phyloP scores from a whole-genome alignment of 192 early-diverging fungal species.

The Coemansia aciculifera region DNA sequence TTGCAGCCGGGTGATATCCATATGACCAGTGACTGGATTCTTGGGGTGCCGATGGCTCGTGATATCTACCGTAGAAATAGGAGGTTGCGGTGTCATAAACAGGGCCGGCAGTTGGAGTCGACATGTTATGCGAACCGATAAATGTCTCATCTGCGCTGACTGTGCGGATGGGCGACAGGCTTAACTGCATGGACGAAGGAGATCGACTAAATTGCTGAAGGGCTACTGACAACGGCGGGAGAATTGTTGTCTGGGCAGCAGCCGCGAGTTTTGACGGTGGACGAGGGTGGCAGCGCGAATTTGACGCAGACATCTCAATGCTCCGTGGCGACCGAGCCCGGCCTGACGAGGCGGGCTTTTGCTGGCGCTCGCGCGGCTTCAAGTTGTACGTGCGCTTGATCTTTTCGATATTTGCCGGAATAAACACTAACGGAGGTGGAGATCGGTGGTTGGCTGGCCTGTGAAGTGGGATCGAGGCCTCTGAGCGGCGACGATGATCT shows the following conservation, averaged over 20 bases:
- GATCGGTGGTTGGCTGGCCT: background rate
- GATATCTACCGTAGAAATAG: background rate
- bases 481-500: background rate
- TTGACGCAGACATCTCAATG: background rate
- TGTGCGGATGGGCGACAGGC: background rate
- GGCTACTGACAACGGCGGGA: background rate
- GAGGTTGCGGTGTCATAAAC: background rate
- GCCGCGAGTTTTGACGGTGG: background rate
- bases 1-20: background rate
- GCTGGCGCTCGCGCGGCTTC: slow-evolving; percentile 14
- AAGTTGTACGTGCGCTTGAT: slow-evolving; percentile 14
- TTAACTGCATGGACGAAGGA: background rate
- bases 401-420: slow-evolving; percentile 23
- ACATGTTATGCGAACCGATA: background rate
- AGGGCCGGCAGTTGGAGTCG: background rate
- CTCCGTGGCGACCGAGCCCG: background rate
- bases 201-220: background rate
- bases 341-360: background rate
- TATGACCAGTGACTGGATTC: background rate
- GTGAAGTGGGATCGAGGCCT: background rate
- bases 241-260: background rate
- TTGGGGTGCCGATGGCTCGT: background rate
- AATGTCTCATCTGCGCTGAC: background rate
- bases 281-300: background rate
- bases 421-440: slow-evolving; percentile 12